Conservation (phyloP, 2,329 filamentous ascomycete species). For the Colletotrichum costaricense region DNA sequence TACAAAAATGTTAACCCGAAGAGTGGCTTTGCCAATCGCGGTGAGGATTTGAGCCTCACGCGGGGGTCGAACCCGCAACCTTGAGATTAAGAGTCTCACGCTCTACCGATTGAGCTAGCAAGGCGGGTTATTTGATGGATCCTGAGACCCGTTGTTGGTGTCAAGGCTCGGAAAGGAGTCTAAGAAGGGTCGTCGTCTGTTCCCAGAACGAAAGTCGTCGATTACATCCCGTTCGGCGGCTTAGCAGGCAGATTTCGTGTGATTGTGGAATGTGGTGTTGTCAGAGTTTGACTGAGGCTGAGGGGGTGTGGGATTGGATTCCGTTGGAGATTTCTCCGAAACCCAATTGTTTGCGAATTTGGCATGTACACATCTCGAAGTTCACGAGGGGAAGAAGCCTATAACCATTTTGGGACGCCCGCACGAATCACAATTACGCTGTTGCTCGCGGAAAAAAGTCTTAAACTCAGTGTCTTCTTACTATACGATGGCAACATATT, state of each 20-base stretch:
- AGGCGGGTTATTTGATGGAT: background rate
- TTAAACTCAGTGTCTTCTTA: background rate
- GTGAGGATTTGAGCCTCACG: slow-evolving; percentile 40
- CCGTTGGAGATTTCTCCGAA: too few relatives aligned
- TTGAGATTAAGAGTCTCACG: slow-evolving; percentile 72
- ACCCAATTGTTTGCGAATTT: too few relatives aligned
- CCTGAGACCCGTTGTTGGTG: background rate
- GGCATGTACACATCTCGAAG: too few relatives aligned
- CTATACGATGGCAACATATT: background rate
- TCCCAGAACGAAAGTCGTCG: too few relatives aligned
- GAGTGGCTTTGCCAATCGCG: slow-evolving; percentile 22
- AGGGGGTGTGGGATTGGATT: too few relatives aligned
- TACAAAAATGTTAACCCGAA: background rate
- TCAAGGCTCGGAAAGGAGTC: rapidly evolving
- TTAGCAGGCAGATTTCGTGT: too few relatives aligned
- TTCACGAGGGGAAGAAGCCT: too few relatives aligned
- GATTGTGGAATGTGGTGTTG: too few relatives aligned
- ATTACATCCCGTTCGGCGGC: too few relatives aligned
- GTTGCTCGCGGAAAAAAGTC: background rate
- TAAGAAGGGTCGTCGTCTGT: rapidly evolving
- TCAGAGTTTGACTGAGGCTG: too few relatives aligned
- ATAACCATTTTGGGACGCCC: background rate
- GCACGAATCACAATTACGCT: background rate
- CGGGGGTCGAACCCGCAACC: slow-evolving; percentile 41
- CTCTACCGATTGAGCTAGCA: slow-evolving; percentile 68